Evolutionary conservation across 257 asterid genomes (phyloP), one percentile per base, ranked within the genome.

Genomic region (Buddleja alternifolia): DNA sequence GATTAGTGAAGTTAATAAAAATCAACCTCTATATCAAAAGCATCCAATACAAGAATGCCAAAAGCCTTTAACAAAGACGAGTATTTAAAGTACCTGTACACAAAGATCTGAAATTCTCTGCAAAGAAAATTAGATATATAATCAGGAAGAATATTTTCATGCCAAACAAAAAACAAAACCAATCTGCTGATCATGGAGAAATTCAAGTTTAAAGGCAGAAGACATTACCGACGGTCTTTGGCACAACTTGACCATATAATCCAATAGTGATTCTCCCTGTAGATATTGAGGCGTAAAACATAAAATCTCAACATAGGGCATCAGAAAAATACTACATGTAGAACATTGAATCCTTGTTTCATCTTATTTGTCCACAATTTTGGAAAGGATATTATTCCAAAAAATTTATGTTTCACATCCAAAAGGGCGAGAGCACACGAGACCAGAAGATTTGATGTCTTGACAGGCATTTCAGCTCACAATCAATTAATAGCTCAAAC

Each of bases 31-130:
- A 16, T 11, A 62, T 32, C 16, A 55, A 32, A 37, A 60, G 12
- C 41, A 73, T 23, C 45, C 21, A 39, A 59, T 9, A 20, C 10
- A 44, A 56, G 52, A 62, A 61, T 11, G 32, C 16, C 37, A 61
- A 36, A 58, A 36, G 12, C 54, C 1, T 42, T 60, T 45, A 53
- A 63, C 21, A 32, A 9, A 58, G 57, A 45, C 40, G 21, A 44
- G 48, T 67, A 56, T 73, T 72, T 57, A 32, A 82, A 58, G 19
- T 91, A 94, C 99, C 99, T 86, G 97, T 94, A 86, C 99, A 91
- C 79, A 94, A 85, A 63, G 97, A 93, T 80, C 99, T 82, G 73
- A 94, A 94, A 75, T 94, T 94, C 81, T 91, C 99, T 94, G 99
- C 82, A 81, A 71, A 40, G 10, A 67, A 60, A 69, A 71, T 61